Base-by-base conservation (phyloP, 106 monocot species). In the Dioscorea zingiberensis region DNA sequence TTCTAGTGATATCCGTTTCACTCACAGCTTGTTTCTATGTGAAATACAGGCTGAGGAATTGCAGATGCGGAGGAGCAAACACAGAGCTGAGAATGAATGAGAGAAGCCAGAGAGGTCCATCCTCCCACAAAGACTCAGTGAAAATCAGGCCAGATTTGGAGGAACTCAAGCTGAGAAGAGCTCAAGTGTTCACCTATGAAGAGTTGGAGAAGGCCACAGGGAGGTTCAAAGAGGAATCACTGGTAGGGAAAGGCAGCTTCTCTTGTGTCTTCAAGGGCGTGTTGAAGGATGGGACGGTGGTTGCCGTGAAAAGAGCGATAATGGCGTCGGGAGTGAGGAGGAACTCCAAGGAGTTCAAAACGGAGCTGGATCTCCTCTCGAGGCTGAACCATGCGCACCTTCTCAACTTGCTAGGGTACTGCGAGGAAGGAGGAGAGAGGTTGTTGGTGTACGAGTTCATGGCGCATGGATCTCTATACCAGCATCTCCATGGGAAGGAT, bases 371-470 rank as follows among this genome's bases (percentile, higher is more conserved):
- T 63, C 72, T 99, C 17, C 84, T 99, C 13, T 99, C 98, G 0
- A 71, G 98, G 56, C 80, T 99, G 21, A 99, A 99, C 67, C 98
- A 99, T 53, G 98, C 98, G 0, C 98, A 99, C 70, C 63, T 99
- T 69, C 87, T 99, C 14, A 93, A 82, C 66, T 48, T 99, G 63
- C 87, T 99, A 8, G 98, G 98, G 3, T 99, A 82, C 53, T 99
- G 98, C 48, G 98, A 99, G 72, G 98, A 98, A 73, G 81, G 82
- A 1, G 84, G 93, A 0, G 93, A 99, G 75, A 86, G 89, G 69
- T 93, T 99, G 4, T 53, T 99, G 8, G 98, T 99, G 9, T 99
- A 99, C 15, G 98, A 99, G 80, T 99, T 87, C 85, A 99, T 99
- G 98, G 98, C 98, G 26, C 86, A 99, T 51, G 98, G 98, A 0